A percentile compares a stretch with the other conserved stretches of the same genome.
Evolutionary conservation across 2,329 filamentous ascomycete genomes (phyloP).

Genomic region (Calonectria pteridis): DNA sequence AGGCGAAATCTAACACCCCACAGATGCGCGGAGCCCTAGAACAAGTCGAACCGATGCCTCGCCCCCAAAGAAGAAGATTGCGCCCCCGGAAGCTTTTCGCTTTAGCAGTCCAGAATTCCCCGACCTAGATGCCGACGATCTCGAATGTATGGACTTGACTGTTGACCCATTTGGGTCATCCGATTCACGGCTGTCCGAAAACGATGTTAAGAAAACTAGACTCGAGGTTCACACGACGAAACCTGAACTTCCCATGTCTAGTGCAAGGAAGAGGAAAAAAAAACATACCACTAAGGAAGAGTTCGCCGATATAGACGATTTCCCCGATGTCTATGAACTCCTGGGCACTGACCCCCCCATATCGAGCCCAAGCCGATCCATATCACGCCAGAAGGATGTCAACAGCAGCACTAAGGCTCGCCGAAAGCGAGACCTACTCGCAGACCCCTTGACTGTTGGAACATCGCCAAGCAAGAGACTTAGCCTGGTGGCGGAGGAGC

Average conservation of each 20-base stretch:
- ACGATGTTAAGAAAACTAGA: slow-evolving; percentile 56
- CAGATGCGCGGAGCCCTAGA: slow-evolving; percentile 29
- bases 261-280: slow-evolving; percentile 66
- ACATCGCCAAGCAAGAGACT: slow-evolving; percentile 27
- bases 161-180: slow-evolving; percentile 50
- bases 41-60: slow-evolving; percentile 32
- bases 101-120: slow-evolving; percentile 49
- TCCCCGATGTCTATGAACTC: slow-evolving; percentile 67
- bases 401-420: slow-evolving; percentile 35
- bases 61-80: slow-evolving; percentile 42
- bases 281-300: slow-evolving; percentile 57
- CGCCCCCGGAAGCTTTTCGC: slow-evolving; percentile 22
- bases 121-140: slow-evolving; percentile 50
- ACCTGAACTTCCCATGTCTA: slow-evolving; percentile 52
- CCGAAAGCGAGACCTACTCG: slow-evolving; percentile 31
- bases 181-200: slow-evolving; percentile 51
- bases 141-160: slow-evolving; percentile 57
- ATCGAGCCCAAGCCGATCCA: slow-evolving; percentile 49
- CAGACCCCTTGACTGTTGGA: background rate
- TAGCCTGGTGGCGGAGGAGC: slow-evolving; percentile 29
- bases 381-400: slow-evolving; percentile 35
- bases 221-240: slow-evolving; percentile 56
- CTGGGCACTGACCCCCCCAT: slow-evolving; percentile 55
- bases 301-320: slow-evolving; percentile 57
- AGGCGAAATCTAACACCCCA: slow-evolving; percentile 1